phyloP scores from a whole-genome alignment of 2,329 filamentous ascomycete species.

The Fusarium tricinctum region DNA sequence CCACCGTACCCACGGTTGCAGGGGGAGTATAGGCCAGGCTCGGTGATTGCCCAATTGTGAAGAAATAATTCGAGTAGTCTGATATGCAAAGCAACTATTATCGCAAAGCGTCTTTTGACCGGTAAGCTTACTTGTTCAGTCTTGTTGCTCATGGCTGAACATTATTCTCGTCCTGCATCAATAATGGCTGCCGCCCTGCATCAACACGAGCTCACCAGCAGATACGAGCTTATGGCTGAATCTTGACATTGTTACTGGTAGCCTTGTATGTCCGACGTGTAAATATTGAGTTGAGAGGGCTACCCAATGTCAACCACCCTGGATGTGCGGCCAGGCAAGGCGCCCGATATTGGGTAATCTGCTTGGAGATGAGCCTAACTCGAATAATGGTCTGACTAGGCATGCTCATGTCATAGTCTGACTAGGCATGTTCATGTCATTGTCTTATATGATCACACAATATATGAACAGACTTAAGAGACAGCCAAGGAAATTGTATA shows the following conservation, averaged over 20 bases:
- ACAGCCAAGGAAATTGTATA: slow-evolving; percentile 6
- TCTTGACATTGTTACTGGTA: slow-evolving; percentile 6
- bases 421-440: not conserved
- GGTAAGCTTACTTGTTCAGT: slow-evolving; percentile 22
- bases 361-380: not conserved
- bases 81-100: slow-evolving; percentile 6
- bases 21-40: too few relatives aligned
- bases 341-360: not conserved
- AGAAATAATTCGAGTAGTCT: not conserved
- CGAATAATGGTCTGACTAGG: not conserved
- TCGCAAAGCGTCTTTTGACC: not conserved
- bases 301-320: not conserved
- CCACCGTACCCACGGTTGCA: not conserved
- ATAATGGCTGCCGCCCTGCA: slow-evolving; percentile 37
- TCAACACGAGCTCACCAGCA: slow-evolving; percentile 12
- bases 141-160: not conserved
- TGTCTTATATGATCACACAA: not conserved
- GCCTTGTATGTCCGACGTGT: slow-evolving; percentile 11
- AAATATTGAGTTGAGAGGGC: slow-evolving; percentile 2
- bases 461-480: too few relatives aligned
- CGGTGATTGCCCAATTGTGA: not conserved
- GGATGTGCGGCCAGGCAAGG: not conserved
- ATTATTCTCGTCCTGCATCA: slow-evolving; percentile 29
- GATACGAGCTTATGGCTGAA: slow-evolving; percentile 43
- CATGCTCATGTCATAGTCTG: not conserved